Percentiles rank a stretch among this genome's conserved stretches.
These are phyloP conservation scores for Schizochytrium sp. DNA, from an alignment of 108 stramenopile species.

Conservation along the genomic window DNA sequence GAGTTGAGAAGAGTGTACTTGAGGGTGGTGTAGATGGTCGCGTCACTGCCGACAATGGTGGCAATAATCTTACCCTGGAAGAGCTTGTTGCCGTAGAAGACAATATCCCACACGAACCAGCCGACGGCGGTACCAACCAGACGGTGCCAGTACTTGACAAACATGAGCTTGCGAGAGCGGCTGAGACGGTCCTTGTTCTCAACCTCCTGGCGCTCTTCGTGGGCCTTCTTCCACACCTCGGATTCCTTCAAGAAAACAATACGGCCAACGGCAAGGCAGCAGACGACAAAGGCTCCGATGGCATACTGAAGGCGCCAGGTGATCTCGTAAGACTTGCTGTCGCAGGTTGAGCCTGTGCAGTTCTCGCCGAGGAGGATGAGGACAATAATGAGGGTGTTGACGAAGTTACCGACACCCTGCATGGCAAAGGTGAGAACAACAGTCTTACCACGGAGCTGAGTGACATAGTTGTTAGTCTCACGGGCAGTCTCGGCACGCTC, in stretches of 20 bases:
- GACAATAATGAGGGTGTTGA: conserved; percentile 48
- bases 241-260: conserved; percentile 20
- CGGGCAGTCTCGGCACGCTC: neutral
- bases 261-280: neutral
- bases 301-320: conserved; percentile 59
- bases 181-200: neutral
- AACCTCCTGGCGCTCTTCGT: neutral
- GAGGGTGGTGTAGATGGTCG: conserved; percentile 5
- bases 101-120: conserved; percentile 78
- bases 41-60: neutral
- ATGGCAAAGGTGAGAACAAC: conserved; percentile 74
- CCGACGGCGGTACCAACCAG: conserved; percentile 76
- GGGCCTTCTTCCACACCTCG: neutral
- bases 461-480: conserved; percentile 1
- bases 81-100: conserved; percentile 75
- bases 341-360: conserved; percentile 53
- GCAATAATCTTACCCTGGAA: conserved; percentile 62
- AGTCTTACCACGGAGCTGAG: conserved; percentile 55
- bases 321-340: conserved; percentile 50
- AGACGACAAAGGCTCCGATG: conserved; percentile 12
- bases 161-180: neutral
- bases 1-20: conserved; percentile 62
- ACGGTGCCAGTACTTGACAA: conserved; percentile 13
- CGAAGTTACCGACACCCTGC: conserved; percentile 72
- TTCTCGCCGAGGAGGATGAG: conserved; percentile 56